Percentiles rank a stretch among this genome's conserved stretches.
These are phyloP conservation scores for Talaromyces wortmannii DNA, from an alignment of 495 filamentous ascomycete species.

Conservation along the genomic window DNA sequence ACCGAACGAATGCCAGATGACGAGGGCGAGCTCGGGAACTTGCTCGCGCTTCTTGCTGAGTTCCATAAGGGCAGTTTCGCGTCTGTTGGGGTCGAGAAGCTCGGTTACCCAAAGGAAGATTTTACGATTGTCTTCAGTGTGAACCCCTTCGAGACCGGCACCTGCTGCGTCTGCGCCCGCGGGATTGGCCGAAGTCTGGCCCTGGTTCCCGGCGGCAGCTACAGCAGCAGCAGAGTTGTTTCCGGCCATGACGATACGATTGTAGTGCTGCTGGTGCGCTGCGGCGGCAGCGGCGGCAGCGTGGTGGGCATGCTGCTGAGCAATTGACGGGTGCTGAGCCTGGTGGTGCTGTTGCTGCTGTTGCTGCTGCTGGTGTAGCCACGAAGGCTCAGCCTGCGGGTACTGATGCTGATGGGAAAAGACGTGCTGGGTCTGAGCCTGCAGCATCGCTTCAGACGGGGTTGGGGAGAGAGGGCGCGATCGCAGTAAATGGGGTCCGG, in stretches of 20 bases:
- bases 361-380: constrained; percentile 63
- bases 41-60: constrained; percentile 98
- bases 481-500: not conserved
- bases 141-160: constrained; percentile 45
- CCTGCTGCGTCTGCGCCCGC: constrained; percentile 42
- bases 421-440: constrained; percentile 52
- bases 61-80: constrained; percentile 89
- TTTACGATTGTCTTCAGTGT: constrained; percentile 87
- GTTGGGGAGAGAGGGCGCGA: constrained; percentile 20
- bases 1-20: constrained; percentile 99
- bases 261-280: constrained; percentile 75
- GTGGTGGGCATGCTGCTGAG: constrained; percentile 52
- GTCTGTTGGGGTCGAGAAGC: constrained; percentile 75
- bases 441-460: constrained; percentile 41
- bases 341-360: constrained; percentile 52
- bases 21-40: constrained; percentile 91
- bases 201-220: constrained; percentile 20
- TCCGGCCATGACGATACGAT: constrained; percentile 60
- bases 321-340: constrained; percentile 50
- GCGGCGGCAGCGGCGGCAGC: constrained; percentile 58
- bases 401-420: constrained; percentile 80
- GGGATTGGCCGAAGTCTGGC: constrained; percentile 25
- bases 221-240: constrained; percentile 21
- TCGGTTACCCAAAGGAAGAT: constrained; percentile 92
- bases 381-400: constrained; percentile 66